Percentiles rank a stretch among this genome's conserved stretches.
These are phyloP conservation scores for Bipolaris cookei DNA, from an alignment of 2,329 filamentous ascomycete genomes.

Conservation along the genomic window DNA sequence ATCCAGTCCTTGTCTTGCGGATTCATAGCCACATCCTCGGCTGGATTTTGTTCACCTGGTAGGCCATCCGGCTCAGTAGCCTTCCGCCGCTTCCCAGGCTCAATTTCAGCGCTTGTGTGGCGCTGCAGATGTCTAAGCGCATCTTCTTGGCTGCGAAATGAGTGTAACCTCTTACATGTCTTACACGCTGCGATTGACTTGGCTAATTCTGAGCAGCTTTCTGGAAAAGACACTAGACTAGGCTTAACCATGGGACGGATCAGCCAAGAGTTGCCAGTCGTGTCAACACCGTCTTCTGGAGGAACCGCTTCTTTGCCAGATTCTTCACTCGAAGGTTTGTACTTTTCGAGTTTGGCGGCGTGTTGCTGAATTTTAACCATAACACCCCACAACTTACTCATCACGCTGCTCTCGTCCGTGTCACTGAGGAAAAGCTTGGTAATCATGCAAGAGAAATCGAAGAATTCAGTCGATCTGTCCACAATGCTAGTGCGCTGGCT, in stretches of 20 bases:
- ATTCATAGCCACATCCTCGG: not conserved
- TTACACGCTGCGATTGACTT: constrained; percentile 25
- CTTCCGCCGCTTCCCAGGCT: not conserved
- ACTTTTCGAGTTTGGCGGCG: constrained; percentile 4
- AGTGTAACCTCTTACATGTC: constrained; percentile 17
- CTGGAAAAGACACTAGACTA: constrained; percentile 14
- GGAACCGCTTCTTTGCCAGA: constrained; percentile 15
- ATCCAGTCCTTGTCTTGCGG: constrained; percentile 31
- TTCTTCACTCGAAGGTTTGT: constrained; percentile 8
- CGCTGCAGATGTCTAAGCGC: constrained; percentile 33
- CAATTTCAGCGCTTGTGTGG: constrained; percentile 15
- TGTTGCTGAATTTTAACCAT: constrained; percentile 25
- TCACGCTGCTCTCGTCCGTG: constrained; percentile 23
- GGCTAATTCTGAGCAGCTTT: constrained; percentile 17
- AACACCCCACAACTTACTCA: constrained; percentile 39
- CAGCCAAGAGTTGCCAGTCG: constrained; percentile 17
- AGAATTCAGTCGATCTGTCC: constrained; percentile 17
- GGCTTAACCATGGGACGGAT: constrained; percentile 22
- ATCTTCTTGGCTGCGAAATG: constrained; percentile 20
- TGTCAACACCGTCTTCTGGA: constrained; percentile 2
- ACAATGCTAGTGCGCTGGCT: constrained; percentile 22
- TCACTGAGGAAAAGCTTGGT: constrained; percentile 33
- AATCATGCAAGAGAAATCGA: constrained; percentile 21
- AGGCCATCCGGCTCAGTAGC: not conserved
- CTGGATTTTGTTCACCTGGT: not conserved